Evolutionary conservation across 441 rosid species (phyloP).

Genomic region (Kokia cookei): DNA sequence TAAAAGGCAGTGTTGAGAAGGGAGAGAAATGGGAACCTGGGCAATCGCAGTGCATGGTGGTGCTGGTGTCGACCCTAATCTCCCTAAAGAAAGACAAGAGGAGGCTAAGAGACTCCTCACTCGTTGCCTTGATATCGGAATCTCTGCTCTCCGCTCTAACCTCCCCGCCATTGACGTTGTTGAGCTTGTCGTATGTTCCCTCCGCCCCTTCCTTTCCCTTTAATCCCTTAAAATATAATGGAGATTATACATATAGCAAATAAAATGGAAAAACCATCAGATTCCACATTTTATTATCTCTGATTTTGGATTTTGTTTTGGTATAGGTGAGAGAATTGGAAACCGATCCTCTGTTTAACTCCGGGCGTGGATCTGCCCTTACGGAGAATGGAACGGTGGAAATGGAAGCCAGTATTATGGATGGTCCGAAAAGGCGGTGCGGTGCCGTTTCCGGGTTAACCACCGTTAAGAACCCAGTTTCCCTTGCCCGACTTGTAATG

Average conservation of each 20-base stretch:
- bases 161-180: constrained; percentile 83
- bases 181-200: constrained; percentile 68
- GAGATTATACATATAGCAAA: neutral
- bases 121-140: constrained; percentile 84
- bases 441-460: constrained; percentile 89
- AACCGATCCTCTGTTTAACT: constrained; percentile 83
- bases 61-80: constrained; percentile 94
- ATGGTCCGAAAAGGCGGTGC: constrained; percentile 72
- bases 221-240: neutral
- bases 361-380: constrained; percentile 95
- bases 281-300: neutral
- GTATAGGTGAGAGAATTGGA: constrained; percentile 78
- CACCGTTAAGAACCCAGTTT: constrained; percentile 80
- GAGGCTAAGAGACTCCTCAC: constrained; percentile 75
- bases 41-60: constrained; percentile 98
- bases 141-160: constrained; percentile 69
- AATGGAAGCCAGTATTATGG: constrained; percentile 99
- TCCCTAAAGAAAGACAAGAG: constrained; percentile 71
- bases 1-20: constrained; percentile 3
- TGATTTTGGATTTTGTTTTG: neutral
- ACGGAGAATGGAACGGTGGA: constrained; percentile 87
- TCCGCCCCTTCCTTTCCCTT: neutral
- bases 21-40: constrained; percentile 61
- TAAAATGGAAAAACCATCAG: neutral
- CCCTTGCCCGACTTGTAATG: constrained; percentile 93